phyloP scores from a whole-genome alignment of 257 asterid species.

The Paulownia fortunei region DNA sequence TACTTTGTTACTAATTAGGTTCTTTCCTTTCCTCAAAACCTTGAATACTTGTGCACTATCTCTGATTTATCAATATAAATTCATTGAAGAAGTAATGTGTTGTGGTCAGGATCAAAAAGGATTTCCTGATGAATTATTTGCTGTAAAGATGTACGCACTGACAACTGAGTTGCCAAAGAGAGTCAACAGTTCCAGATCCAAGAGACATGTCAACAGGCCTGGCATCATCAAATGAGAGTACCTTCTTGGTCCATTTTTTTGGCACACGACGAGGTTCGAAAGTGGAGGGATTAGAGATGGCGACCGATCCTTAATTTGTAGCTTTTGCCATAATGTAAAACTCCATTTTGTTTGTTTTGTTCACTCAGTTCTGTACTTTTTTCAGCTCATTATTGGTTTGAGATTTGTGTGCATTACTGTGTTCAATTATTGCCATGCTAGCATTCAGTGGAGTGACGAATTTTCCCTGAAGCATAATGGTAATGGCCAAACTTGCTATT shows the following conservation, averaged over 20 bases:
- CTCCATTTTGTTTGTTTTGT: not conserved
- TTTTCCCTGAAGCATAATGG: not conserved
- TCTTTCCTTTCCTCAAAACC: too few species aligned
- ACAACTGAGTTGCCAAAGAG: slow-evolving; percentile 69
- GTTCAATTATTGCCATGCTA: too few species aligned
- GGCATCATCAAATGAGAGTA: slow-evolving; percentile 60
- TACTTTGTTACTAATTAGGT: too few species aligned
- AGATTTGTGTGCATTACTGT: not conserved
- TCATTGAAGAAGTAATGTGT: not conserved
- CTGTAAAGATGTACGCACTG: slow-evolving; percentile 92
- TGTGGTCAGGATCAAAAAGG: slow-evolving; percentile 77
- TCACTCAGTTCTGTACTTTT: not conserved
- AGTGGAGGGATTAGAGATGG: not conserved
- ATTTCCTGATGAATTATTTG: slow-evolving; percentile 76
- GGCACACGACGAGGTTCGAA: too few species aligned
- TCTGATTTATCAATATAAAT: not conserved
- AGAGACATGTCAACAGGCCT: slow-evolving; percentile 61
- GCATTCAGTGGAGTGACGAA: too few species aligned
- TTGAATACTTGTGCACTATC: not conserved
- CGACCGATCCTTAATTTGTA: not conserved
- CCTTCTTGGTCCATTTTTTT: too few species aligned
- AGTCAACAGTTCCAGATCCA: slow-evolving; percentile 48
- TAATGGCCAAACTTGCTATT: not conserved
- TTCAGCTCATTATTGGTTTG: not conserved
- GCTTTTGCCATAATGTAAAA: not conserved